Base-by-base conservation (phyloP, 2,329 filamentous ascomycete species). In the Aspergillus phoenicis region DNA sequence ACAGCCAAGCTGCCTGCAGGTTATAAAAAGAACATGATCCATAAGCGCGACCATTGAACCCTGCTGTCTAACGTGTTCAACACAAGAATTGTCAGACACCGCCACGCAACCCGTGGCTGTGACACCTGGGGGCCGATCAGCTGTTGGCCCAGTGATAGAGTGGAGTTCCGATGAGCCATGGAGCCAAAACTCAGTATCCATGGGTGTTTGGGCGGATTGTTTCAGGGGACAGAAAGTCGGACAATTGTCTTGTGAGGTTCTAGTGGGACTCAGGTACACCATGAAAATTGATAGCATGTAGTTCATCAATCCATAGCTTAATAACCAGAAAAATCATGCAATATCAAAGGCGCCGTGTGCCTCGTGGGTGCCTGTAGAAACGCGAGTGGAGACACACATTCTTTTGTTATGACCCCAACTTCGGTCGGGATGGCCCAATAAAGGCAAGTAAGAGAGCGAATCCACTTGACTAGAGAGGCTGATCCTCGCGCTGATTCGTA, bases 121-220 rank as follows among this genome's bases (percentile, higher is more conserved):
- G 63, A 53, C 33, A 41, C 51, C 10, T 5, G 47, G 33, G 26
- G 28, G 47, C 51, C 28, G 45, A 41, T 26, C 43, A 45, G 43
- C 55, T 52, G 64, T 66, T 66, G 64, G 64, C 64, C 64, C 57
- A 66, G 64, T 61, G 64, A 66, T 56, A 30, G n/a, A 2, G 62
- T 64, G 63, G 62, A 59, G 62, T 33, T 26, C 6, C n/a, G 30
- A 20, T 10, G 10, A 28, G 15, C 63, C 62, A 60, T 62, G 66
- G 63, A 58, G 59, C 57, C 45, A 39, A 47, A 54, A 48, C 54
- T 47, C 38, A 30, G 28, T 39, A 60, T 53, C 61, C 57, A 58
- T 39, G 57, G 54, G 26, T 39, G 51, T 39, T 47, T 41, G 45
- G 52, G 51, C n/a, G 48, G 11, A 33, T 36, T 36, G 58, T 61